Percentiles rank a stretch among this genome's conserved stretches.
These are phyloP conservation scores for Tremella yokohamensis DNA, from an alignment of 768 basidiomycete genomes.

Conservation along the genomic window DNA sequence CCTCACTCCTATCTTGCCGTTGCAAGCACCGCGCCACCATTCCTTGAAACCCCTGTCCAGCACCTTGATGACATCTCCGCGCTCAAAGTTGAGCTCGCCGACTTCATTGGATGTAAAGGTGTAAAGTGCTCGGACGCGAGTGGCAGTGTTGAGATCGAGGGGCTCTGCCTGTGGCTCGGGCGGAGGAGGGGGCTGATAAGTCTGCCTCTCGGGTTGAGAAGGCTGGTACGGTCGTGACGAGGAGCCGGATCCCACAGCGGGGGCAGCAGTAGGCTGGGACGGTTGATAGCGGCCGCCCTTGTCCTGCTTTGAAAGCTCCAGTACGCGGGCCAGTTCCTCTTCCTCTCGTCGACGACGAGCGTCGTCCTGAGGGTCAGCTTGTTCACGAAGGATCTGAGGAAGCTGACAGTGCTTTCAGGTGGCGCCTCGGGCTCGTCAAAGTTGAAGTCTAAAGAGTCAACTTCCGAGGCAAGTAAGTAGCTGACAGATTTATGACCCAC, in stretches of 20 bases:
- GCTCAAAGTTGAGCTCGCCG: conserved; percentile 85
- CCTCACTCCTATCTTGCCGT: conserved; percentile 62
- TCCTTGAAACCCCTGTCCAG: conserved; percentile 90
- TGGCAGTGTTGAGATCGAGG: conserved; percentile 57
- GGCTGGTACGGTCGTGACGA: conserved; percentile 30
- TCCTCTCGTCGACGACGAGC: conserved; percentile 80
- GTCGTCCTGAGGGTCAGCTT: conserved; percentile 56
- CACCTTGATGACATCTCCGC: conserved; percentile 90
- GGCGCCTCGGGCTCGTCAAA: conserved; percentile 42
- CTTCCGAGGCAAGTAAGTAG: neutral
- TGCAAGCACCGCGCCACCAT: conserved; percentile 94
- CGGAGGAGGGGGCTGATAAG: conserved; percentile 9
- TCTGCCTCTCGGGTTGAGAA: conserved; percentile 23
- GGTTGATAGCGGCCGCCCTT: conserved; percentile 65
- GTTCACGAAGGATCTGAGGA: conserved; percentile 5
- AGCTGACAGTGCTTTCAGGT: conserved; percentile 28
- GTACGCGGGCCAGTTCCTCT: conserved; percentile 85
- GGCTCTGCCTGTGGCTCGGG: conserved; percentile 41
- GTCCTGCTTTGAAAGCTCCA: conserved; percentile 90
- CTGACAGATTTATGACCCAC: conserved; percentile 54
- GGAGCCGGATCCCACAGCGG: conserved; percentile 9
- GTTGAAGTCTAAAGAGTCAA: conserved; percentile 19
- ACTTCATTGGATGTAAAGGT: conserved; percentile 81
- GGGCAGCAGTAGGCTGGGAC: conserved; percentile 11
- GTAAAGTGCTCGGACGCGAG: conserved; percentile 82